phyloP scores from a whole-genome alignment of 805 yeast genomes.

The Metschnikowia henanensis region DNA sequence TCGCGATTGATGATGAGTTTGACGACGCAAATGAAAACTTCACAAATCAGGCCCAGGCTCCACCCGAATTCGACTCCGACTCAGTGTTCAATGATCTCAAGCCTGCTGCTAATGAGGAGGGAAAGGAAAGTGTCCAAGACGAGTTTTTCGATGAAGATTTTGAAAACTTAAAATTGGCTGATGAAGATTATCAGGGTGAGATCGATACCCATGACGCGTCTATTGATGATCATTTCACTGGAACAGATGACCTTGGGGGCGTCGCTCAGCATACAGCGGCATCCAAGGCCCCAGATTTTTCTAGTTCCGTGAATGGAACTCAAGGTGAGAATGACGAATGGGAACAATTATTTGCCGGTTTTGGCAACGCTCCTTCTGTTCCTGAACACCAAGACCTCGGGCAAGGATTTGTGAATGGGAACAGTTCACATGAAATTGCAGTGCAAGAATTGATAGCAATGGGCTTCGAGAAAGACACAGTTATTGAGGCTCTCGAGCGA shows the following conservation, averaged over 20 bases:
- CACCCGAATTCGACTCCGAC: constrained; percentile 30
- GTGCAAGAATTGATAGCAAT: constrained; percentile 80
- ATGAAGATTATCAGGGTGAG: constrained; percentile 28
- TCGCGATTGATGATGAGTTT: constrained; percentile 22
- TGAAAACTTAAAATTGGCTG: constrained; percentile 37
- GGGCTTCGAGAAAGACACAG: constrained; percentile 78
- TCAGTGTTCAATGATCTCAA: constrained; percentile 38
- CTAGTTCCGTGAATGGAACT: constrained; percentile 5
- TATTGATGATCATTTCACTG: constrained; percentile 43
- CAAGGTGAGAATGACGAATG: constrained; percentile 67
- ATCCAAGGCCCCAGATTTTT: constrained; percentile 8
- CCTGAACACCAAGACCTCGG: background rate
- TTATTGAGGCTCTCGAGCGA: constrained; percentile 63
- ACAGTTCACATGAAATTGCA: constrained; percentile 51
- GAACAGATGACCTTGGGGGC: constrained; percentile 24
- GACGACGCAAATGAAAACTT: constrained; percentile 35
- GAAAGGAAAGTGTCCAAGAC: constrained; percentile 10
- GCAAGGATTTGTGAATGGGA: background rate
- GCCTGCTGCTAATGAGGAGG: constrained; percentile 26
- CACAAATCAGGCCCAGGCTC: constrained; percentile 11
- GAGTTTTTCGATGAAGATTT: constrained; percentile 41
- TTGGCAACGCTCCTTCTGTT: constrained; percentile 50
- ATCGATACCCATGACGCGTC: constrained; percentile 23
- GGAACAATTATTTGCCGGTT: constrained; percentile 92
- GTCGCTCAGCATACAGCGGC: constrained; percentile 16